These are phyloP conservation scores for Suillus fuscotomentosus DNA, from an alignment of 768 basidiomycete genomes.

Conservation along the genomic window DNA sequence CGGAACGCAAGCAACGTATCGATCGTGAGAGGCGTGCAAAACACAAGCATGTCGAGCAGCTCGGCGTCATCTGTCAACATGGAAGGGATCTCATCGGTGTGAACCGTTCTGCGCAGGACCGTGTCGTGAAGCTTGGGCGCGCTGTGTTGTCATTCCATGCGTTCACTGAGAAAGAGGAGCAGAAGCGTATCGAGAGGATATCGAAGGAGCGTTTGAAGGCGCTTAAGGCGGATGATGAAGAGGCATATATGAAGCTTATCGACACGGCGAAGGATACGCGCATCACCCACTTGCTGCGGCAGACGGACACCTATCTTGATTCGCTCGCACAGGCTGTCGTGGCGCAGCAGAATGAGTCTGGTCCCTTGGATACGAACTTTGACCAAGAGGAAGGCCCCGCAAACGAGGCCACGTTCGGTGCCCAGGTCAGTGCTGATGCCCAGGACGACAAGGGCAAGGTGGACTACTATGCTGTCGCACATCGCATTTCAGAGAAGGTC, in stretches of 20 bases:
- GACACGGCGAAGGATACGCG: conserved; percentile 99
- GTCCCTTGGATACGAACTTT: conserved; percentile 40
- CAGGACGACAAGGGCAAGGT: conserved; percentile 69
- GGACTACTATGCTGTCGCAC: conserved; percentile 96
- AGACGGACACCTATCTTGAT: conserved; percentile 94
- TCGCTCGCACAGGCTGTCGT: conserved; percentile 92
- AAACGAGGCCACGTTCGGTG: conserved; percentile 90
- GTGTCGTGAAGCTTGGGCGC: conserved; percentile 62
- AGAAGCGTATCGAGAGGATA: conserved; percentile 93
- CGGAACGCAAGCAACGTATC: conserved; percentile 86
- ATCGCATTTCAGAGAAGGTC: conserved; percentile 86
- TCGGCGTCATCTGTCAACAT: conserved; percentile 82
- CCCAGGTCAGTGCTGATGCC: conserved; percentile 62
- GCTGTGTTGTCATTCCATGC: conserved; percentile 82
- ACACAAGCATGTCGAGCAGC: conserved; percentile 94
- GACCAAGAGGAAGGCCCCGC: conserved; percentile 73
- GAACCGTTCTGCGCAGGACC: conserved; percentile 64
- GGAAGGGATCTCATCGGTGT: conserved; percentile 71
- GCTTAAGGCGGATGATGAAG: conserved; percentile 96
- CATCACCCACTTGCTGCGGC: conserved; percentile 92
- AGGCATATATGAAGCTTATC: conserved; percentile 98
- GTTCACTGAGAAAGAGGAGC: conserved; percentile 95
- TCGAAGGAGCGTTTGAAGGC: conserved; percentile 98
- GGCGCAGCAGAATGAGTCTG: conserved; percentile 82
- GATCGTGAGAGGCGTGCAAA: conserved; percentile 95